Conservation (phyloP, 805 yeast species). For the Danielia oregonensis region DNA sequence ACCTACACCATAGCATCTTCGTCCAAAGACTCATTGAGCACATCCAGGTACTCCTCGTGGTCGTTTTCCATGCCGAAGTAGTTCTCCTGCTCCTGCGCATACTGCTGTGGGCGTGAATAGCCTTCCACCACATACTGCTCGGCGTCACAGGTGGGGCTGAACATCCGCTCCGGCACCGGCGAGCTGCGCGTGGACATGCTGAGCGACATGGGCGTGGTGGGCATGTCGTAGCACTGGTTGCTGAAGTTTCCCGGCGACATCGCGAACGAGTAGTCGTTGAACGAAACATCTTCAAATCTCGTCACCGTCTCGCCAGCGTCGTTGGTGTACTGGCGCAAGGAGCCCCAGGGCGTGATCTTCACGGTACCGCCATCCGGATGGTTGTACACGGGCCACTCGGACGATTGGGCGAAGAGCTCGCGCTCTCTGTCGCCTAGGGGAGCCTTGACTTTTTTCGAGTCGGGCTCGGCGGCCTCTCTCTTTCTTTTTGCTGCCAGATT, state of each 20-base stretch:
- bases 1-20: constrained; percentile 6
- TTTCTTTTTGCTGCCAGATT: constrained; percentile 14
- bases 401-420: constrained; percentile 12
- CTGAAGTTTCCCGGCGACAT: constrained; percentile 6
- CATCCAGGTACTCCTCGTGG: constrained; percentile 16
- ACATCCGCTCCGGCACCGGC: constrained; percentile 16
- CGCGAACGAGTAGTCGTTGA: constrained; percentile 19
- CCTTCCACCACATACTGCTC: constrained; percentile 37
- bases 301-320: constrained; percentile 44
- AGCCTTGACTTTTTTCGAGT: constrained; percentile 18
- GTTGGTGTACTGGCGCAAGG: constrained; percentile 44
- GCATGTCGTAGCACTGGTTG: constrained; percentile 13
- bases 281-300: constrained; percentile 43
- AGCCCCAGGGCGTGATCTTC: constrained; percentile 64
- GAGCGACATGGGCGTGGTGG: constrained; percentile 18
- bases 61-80: constrained; percentile 36
- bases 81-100: constrained; percentile 32
- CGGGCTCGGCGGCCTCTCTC: constrained; percentile 21
- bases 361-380: constrained; percentile 63
- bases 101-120: constrained; percentile 18
- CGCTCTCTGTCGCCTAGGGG: constrained; percentile 16
- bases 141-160: constrained; percentile 38
- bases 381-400: constrained; percentile 53
- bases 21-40: too few relatives aligned
- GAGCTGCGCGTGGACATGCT: constrained; percentile 11